These are phyloP conservation scores for Macroventuria anomochaeta DNA, from an alignment of 2,329 filamentous ascomycete genomes.

Conservation along the genomic window DNA sequence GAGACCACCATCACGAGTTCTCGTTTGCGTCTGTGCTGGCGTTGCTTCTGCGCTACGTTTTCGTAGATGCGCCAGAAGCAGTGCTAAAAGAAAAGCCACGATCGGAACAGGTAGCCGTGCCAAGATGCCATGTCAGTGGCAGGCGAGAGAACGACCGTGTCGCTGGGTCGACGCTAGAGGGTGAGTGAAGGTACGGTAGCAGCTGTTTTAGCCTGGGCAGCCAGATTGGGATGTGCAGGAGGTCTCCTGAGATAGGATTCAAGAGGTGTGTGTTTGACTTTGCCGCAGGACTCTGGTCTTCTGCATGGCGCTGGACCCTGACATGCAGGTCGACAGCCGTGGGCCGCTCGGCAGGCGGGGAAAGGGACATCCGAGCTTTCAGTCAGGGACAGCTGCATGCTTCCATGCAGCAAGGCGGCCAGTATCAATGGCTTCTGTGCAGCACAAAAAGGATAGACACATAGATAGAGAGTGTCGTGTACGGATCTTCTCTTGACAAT, in stretches of 20 bases:
- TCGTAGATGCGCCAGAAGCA: neutral
- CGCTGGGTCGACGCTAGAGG: neutral
- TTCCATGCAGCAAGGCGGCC: neutral
- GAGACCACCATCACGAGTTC: neutral
- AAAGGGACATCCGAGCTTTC: neutral
- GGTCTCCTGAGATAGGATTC: neutral
- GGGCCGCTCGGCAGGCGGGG: slow-evolving; percentile 1
- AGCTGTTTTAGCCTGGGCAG: slow-evolving; percentile 3
- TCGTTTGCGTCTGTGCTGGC: neutral
- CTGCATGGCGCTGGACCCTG: neutral
- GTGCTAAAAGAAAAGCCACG: neutral
- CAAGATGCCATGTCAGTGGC: neutral
- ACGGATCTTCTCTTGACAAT: neutral
- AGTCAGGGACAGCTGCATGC: slow-evolving; percentile 1
- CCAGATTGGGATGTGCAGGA: neutral
- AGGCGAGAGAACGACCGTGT: neutral
- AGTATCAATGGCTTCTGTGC: neutral
- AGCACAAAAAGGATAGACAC: no score
- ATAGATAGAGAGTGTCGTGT: neutral
- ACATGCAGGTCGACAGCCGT: slow-evolving; percentile 2
- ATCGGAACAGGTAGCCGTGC: neutral
- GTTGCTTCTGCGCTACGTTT: neutral
- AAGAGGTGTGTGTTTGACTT: neutral
- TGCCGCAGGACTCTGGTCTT: no score
- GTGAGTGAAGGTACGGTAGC: neutral